These are phyloP conservation scores for Silene conica DNA, from an alignment of 148 eudicot genomes.

Conservation along the genomic window DNA sequence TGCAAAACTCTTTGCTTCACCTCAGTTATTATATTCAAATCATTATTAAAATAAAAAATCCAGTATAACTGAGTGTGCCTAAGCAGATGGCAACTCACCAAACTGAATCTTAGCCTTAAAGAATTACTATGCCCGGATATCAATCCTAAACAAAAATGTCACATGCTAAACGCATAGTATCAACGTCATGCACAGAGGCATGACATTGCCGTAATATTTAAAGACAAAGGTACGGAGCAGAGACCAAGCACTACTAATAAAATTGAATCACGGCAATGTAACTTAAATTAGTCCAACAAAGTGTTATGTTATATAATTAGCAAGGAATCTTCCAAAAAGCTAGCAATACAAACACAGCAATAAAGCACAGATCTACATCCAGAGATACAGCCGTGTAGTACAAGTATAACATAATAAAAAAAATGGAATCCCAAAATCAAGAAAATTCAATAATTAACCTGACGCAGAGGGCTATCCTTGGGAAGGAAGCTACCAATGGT, in stretches of 20 bases:
- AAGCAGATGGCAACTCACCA: not conserved
- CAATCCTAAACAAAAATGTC: not conserved
- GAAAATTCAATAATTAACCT: conserved; percentile 44
- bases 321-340: conserved; percentile 15
- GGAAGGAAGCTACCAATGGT: conserved; percentile 87
- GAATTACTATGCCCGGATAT: too few relatives aligned
- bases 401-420: not conserved
- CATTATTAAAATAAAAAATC: too few relatives aligned
- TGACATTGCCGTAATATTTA: not conserved
- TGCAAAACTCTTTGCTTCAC: not conserved
- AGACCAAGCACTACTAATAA: not conserved
- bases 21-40: not conserved
- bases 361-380: conserved; percentile 26
- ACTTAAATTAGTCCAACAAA: not conserved
- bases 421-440: conserved; percentile 9
- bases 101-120: not conserved
- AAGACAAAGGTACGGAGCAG: not conserved
- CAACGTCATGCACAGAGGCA: not conserved
- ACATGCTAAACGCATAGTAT: not conserved
- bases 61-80: too few relatives aligned
- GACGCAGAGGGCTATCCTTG: conserved; percentile 84
- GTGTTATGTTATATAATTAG: not conserved
- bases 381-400: not conserved
- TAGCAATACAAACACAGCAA: not conserved
- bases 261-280: conserved; percentile 5